phyloP scores from a whole-genome alignment of 163 green algal genomes.

The Coccomyxa subellipsoidea region DNA sequence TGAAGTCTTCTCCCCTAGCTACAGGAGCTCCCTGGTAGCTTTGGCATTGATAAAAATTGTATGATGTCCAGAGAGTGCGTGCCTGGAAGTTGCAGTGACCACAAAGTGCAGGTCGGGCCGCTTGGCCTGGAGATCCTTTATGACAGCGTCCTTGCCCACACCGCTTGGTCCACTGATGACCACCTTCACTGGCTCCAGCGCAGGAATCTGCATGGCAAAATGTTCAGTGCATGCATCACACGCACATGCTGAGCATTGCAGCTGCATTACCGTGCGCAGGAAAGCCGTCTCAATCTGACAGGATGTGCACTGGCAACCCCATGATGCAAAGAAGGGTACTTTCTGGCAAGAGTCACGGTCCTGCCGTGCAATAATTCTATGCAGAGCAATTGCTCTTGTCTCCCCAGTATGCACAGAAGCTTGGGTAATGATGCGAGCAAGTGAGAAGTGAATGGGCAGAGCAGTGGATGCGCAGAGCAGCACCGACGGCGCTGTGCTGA shows the following conservation, averaged over 20 bases:
- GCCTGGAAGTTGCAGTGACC: conserved; percentile 89
- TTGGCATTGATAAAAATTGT: neutral
- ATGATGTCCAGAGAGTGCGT: neutral
- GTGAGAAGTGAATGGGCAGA: too few species aligned
- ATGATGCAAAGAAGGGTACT: too few species aligned
- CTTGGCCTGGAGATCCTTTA: conserved; percentile 70
- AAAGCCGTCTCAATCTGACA: too few species aligned
- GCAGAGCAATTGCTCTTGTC: too few species aligned
- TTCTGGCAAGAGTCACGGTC: too few species aligned
- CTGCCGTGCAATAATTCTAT: too few species aligned
- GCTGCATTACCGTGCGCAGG: neutral
- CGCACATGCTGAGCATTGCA: neutral
- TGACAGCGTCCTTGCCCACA: conserved; percentile 93
- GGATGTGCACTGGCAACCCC: too few species aligned
- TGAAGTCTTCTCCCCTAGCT: neutral
- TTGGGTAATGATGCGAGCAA: too few species aligned
- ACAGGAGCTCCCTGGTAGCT: neutral
- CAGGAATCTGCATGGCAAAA: conserved; percentile 39
- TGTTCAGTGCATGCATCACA: neutral
- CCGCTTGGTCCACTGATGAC: conserved; percentile 88
- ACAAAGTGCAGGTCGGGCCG: conserved; percentile 89
- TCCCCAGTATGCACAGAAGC: too few species aligned
- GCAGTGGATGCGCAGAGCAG: too few species aligned
- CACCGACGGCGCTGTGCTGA: neutral
- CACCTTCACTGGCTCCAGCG: conserved; percentile 62